phyloP scores from a whole-genome alignment of 1,284 basidiomycete species.

The Cronartium ribicola region DNA sequence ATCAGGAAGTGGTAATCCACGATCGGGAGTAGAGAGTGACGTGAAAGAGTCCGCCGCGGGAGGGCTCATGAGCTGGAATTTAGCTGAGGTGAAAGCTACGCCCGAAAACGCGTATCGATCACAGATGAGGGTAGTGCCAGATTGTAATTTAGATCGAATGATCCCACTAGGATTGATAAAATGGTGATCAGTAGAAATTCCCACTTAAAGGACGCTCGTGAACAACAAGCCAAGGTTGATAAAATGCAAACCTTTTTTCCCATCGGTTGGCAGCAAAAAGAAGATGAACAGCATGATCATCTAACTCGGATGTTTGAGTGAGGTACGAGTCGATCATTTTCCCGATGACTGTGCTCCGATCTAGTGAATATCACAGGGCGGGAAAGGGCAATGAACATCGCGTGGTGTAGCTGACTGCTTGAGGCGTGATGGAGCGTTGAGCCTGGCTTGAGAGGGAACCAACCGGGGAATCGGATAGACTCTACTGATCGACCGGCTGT shows the following conservation, averaged over 20 bases:
- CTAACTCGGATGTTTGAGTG: slow-evolving; percentile 71
- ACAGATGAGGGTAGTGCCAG: slow-evolving; percentile 73
- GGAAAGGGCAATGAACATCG: not conserved
- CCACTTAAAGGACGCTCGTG: not conserved
- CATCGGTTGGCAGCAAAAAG: slow-evolving; percentile 96
- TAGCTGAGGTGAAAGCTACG: slow-evolving; percentile 86
- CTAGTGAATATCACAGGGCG: slow-evolving; percentile 54
- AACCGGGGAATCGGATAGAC: slow-evolving; percentile 71
- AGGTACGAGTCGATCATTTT: slow-evolving; percentile 92
- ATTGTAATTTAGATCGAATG: slow-evolving; percentile 62
- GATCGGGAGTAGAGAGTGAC: slow-evolving; percentile 61
- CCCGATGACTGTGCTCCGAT: slow-evolving; percentile 85
- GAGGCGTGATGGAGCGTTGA: too few relatives aligned
- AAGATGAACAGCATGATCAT: slow-evolving; percentile 86
- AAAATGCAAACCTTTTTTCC: slow-evolving; percentile 74
- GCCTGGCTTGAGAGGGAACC: slow-evolving; percentile 43
- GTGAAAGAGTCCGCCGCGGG: slow-evolving; percentile 51
- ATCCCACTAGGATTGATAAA: slow-evolving; percentile 56
- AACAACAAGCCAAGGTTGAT: slow-evolving; percentile 20
- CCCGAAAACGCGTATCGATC: slow-evolving; percentile 97
- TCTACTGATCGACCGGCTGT: slow-evolving; percentile 43
- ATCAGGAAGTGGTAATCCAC: slow-evolving; percentile 81
- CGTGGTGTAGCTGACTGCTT: not conserved
- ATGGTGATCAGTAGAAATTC: not conserved
- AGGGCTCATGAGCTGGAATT: slow-evolving; percentile 54